These are phyloP conservation scores for Cephalotrichum gorgonifer DNA, from an alignment of 2,329 filamentous ascomycete species.

Conservation along the genomic window DNA sequence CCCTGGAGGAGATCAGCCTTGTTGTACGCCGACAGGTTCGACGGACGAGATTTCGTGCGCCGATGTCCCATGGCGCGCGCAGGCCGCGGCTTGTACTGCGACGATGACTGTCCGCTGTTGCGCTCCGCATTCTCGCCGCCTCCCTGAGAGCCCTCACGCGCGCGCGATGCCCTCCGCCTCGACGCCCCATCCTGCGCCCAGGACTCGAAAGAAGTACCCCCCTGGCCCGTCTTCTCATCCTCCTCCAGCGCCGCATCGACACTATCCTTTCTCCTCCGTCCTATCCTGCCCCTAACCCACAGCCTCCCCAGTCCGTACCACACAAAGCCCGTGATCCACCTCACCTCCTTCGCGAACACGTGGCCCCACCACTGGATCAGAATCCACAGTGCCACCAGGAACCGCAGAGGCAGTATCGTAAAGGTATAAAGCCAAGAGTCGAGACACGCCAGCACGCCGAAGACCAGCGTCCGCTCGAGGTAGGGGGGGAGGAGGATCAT, in stretches of 20 bases:
- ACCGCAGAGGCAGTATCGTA: slow-evolving; percentile 85
- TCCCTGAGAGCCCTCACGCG: background rate
- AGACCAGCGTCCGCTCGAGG: slow-evolving; percentile 75
- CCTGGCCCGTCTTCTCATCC: background rate
- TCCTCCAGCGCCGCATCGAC: background rate
- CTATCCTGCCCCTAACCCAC: slow-evolving; percentile 42
- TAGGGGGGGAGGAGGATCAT: slow-evolving; percentile 74
- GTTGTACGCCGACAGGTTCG: slow-evolving; percentile 73
- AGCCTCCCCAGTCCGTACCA: slow-evolving; percentile 70
- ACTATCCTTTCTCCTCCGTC: background rate
- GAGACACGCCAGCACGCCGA: slow-evolving; percentile 82
- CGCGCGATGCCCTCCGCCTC: background rate
- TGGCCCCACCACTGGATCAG: slow-evolving; percentile 69
- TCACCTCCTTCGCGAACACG: slow-evolving; percentile 59
- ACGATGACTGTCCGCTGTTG: background rate
- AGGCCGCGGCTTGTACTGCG: slow-evolving; percentile 20
- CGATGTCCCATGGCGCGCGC: slow-evolving; percentile 38
- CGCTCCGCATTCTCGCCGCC: background rate
- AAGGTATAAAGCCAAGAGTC: slow-evolving; percentile 97
- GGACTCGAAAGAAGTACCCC: background rate
- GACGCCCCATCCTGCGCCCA: background rate
- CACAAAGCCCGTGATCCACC: slow-evolving; percentile 65
- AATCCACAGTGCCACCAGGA: slow-evolving; percentile 69
- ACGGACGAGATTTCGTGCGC: slow-evolving; percentile 75
- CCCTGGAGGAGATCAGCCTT: slow-evolving; percentile 94